Conservation (phyloP, 1,284 basidiomycete species). For the Xanthoconium separans region DNA sequence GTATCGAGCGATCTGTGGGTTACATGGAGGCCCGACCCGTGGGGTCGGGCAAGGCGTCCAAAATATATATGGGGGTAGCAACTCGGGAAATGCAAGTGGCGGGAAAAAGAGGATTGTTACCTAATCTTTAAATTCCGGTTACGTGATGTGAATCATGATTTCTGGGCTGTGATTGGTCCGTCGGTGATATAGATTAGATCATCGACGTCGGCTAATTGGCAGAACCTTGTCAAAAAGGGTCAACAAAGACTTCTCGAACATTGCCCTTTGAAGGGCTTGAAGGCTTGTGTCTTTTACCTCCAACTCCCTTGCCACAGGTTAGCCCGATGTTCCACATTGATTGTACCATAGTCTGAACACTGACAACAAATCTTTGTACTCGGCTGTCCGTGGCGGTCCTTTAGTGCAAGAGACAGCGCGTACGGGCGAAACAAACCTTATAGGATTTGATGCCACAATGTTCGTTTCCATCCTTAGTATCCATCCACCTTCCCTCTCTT, state of each 20-base stretch:
- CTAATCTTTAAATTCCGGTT: conserved; percentile 24
- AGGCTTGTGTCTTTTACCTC: background rate
- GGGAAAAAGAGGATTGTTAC: no score
- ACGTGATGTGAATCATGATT: conserved; percentile 26
- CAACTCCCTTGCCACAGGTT: conserved; percentile 12
- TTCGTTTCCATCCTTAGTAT: conserved; percentile 17
- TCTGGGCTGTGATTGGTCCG: conserved; percentile 23
- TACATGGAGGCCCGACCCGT: no score
- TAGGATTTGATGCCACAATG: conserved; percentile 17
- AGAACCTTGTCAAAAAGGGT: conserved; percentile 24
- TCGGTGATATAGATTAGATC: conserved; percentile 11
- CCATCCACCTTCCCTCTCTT: conserved; percentile 4
- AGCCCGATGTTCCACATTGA: conserved; percentile 1
- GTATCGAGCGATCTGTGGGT: no score
- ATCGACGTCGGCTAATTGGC: background rate
- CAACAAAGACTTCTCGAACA: conserved; percentile 11
- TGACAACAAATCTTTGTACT: conserved; percentile 10
- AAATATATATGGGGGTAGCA: no score
- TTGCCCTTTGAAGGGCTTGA: background rate
- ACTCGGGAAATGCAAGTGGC: no score
- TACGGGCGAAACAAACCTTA: conserved; percentile 2
- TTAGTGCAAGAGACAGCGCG: conserved; percentile 12
- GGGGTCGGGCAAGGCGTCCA: no score
- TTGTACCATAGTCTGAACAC: background rate
- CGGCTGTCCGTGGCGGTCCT: conserved; percentile 4